Conservation (phyloP, 148 eudicot species). For the Amaranthus hypochondriacus region DNA sequence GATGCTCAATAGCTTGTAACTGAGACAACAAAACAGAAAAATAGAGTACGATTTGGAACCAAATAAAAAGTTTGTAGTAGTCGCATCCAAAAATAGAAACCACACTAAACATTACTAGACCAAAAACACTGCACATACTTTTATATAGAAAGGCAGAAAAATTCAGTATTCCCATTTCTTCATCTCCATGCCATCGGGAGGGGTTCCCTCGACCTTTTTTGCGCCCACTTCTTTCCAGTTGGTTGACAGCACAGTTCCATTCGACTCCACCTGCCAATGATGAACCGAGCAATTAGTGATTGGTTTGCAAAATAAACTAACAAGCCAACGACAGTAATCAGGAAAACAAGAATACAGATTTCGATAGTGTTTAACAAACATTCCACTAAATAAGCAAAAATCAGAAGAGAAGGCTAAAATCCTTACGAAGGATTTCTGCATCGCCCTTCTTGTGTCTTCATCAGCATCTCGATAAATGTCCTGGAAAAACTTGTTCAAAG, state of each 20-base stretch:
- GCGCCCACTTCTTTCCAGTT: conserved; percentile 95
- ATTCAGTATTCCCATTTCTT: conserved; percentile 74
- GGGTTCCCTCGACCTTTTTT: conserved; percentile 79
- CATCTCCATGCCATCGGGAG: conserved; percentile 97
- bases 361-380: not conserved
- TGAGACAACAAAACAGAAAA: conserved; percentile 2
- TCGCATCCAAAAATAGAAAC: not conserved
- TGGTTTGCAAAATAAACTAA: not conserved
- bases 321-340: not conserved
- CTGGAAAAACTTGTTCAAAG: conserved; percentile 89
- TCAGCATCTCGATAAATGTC: conserved; percentile 83
- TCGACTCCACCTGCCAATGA: conserved; percentile 67
- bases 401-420: not conserved
- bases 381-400: not conserved
- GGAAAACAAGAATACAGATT: not conserved
- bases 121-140: conserved; percentile 27
- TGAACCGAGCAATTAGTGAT: not conserved
- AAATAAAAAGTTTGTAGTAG: not conserved
- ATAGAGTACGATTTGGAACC: not conserved
- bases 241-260: conserved; percentile 89
- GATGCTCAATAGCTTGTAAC: conserved; percentile 7
- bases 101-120: conserved; percentile 4
- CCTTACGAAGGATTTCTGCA: conserved; percentile 96
- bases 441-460: conserved; percentile 88
- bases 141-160: not conserved